Evolutionary conservation across 805 yeast genomes (phyloP), one percentile per base, ranked within the genome.

Genomic region (Sugiyamaella smithiae): DNA sequence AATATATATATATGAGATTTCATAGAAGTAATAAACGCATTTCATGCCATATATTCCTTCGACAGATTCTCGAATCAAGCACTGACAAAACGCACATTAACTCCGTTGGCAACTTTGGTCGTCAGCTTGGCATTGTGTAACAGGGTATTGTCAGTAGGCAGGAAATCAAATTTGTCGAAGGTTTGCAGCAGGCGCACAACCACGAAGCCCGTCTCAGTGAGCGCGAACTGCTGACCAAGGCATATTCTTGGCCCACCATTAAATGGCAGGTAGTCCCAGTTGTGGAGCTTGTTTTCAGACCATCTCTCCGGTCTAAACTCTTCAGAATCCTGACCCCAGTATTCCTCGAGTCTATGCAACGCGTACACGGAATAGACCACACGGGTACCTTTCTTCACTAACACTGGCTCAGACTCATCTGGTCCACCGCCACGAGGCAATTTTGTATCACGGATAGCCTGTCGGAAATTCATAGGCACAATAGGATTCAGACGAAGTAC

Each of bases 191-290:
- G 57, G 52, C 77, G 65, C 14, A 66, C 69, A 36, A 72, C 55
- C 16, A 70, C 65, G 59, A 73, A 76, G 17, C 74, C 66, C 9
- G 77, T 75, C 62, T 76, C 80, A 17, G 79, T 75, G 17, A 76
- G 69, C 5, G 81, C 81, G 61, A 75, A 75, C 61, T 76, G 80
- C 65, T 76, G 80, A 35, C 81, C 81, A 46, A 76, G 64, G 58
- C 81, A 76, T 50, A 76, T 75, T 52, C 81, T 63, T 19, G 81
- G 80, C 5, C 81, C 81, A 40, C 81, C 81, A 55, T 75, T 75
- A 64, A 76, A 76, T 22, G 80, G 80, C 26, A 75, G 61, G 59
- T 72, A 76, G 25, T 72, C 74, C 79, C 80, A 76, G 6, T 74
- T 71, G 44, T 67, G 63, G 29, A 67, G 61, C 38, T 61, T 61